Conservation (phyloP, 1,284 basidiomycete genomes). For the Sphagnurus paluster region DNA sequence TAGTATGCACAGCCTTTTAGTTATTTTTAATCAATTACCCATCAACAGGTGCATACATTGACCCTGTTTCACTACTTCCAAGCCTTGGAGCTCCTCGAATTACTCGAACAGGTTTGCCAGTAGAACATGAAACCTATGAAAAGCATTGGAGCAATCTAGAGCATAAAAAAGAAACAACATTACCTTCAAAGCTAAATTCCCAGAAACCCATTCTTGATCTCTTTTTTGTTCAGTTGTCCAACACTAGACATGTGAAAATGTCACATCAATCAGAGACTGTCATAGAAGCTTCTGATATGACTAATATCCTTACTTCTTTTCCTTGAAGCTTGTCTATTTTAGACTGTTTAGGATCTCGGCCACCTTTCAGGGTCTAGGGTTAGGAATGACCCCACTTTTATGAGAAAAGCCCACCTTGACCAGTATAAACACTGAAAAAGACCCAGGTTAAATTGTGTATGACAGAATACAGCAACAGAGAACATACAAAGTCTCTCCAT, state of each 20-base stretch:
- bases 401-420: constrained; percentile 15
- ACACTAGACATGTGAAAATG: constrained; percentile 5
- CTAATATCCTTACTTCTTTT: constrained; percentile 15
- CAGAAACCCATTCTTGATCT: constrained; percentile 28
- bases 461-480: background rate
- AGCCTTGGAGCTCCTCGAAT: constrained; percentile 24
- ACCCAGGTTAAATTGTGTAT: constrained; percentile 1
- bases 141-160: background rate
- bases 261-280: background rate
- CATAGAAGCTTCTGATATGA: no score
- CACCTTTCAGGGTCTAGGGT: constrained; percentile 13
- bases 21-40: constrained; percentile 20
- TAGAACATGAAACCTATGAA: constrained; percentile 20
- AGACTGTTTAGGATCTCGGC: constrained; percentile 12
- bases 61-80: constrained; percentile 8
- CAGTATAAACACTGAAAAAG: constrained; percentile 19
- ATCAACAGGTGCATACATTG: constrained; percentile 26
- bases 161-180: background rate
- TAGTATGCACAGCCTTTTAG: background rate
- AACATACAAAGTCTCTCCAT: constrained; percentile 26
- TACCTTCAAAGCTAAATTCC: constrained; percentile 28
- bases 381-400: background rate
- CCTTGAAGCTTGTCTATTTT: constrained; percentile 15
- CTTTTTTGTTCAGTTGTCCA: constrained; percentile 22
- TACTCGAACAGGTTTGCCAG: constrained; percentile 26